Conservation (phyloP, 129 eudicot species). For the Smallanthus sonchifolius region DNA sequence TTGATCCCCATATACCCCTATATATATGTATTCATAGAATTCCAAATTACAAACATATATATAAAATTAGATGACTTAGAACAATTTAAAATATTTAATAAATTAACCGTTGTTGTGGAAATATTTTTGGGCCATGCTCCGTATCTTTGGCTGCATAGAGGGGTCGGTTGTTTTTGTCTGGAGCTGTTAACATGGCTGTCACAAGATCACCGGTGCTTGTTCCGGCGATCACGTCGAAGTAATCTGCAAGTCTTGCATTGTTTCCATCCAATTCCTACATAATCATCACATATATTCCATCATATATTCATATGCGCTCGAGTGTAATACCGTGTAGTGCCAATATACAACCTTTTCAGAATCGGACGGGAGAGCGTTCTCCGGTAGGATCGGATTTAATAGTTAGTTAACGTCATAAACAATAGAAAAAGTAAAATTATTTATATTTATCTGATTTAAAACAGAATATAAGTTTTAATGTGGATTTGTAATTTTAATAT, state of each 20-base stretch:
- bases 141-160: constrained; percentile 55
- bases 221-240: constrained; percentile 62
- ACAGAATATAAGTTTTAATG: too few relatives aligned
- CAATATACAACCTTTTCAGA: too few relatives aligned
- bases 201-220: constrained; percentile 65
- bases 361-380: too few relatives aligned
- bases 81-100: not conserved
- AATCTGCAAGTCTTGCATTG: constrained; percentile 63
- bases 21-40: not conserved
- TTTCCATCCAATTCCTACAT: constrained; percentile 52
- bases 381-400: too few relatives aligned
- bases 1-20: constrained; percentile 24
- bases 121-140: constrained; percentile 49
- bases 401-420: too few relatives aligned
- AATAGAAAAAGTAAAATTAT: too few relatives aligned
- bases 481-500: too few relatives aligned
- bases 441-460: too few relatives aligned
- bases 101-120: constrained; percentile 44
- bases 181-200: constrained; percentile 60
- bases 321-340: not conserved
- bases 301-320: not conserved
- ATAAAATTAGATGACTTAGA: not conserved
- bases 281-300: not conserved
- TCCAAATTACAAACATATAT: not conserved
- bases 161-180: constrained; percentile 47